Evolutionary conservation across 2,329 filamentous ascomycete species (phyloP).

Genomic region (Phyllosticta citriasiana): DNA sequence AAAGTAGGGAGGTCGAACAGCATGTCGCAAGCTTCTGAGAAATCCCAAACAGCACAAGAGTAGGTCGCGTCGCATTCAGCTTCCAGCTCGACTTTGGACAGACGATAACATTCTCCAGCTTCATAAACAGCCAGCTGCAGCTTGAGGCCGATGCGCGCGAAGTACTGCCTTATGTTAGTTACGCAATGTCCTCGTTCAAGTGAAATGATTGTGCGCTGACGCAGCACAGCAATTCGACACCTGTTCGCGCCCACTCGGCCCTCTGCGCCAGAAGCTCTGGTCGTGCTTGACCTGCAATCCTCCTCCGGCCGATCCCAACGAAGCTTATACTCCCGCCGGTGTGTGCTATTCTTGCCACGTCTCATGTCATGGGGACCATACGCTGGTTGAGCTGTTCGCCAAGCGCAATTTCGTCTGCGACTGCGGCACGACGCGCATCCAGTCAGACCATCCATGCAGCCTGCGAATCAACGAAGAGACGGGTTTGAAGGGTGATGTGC

Average conservation of each 20-base stretch:
- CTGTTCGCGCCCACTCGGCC: conserved; percentile 83
- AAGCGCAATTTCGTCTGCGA: conserved; percentile 96
- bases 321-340: conserved; percentile 62
- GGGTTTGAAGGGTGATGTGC: conserved; percentile 65
- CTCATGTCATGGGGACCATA: conserved; percentile 91
- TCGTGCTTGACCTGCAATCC: conserved; percentile 92
- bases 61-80: conserved; percentile 14
- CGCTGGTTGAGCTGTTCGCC: conserved; percentile 86
- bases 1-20: conserved; percentile 21
- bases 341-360: conserved; percentile 97
- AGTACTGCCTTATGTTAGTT: conserved; percentile 75
- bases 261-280: conserved; percentile 80
- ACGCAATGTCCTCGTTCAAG: conserved; percentile 1
- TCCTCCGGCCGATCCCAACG: conserved; percentile 51
- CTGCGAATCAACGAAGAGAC: conserved; percentile 64
- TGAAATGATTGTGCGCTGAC: conserved; percentile 12
- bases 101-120: conserved; percentile 40
- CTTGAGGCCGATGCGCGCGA: conserved; percentile 94
- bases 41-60: conserved; percentile 46
- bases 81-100: not conserved
- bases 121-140: conserved; percentile 78
- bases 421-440: conserved; percentile 78
- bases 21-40: conserved; percentile 38
- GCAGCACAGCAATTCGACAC: conserved; percentile 69
- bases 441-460: conserved; percentile 59